Percentiles rank a stretch among this genome's conserved stretches.
These are phyloP conservation scores for Cordyceps fumosorosea DNA, from an alignment of 2,329 filamentous ascomycete species.

Conservation along the genomic window DNA sequence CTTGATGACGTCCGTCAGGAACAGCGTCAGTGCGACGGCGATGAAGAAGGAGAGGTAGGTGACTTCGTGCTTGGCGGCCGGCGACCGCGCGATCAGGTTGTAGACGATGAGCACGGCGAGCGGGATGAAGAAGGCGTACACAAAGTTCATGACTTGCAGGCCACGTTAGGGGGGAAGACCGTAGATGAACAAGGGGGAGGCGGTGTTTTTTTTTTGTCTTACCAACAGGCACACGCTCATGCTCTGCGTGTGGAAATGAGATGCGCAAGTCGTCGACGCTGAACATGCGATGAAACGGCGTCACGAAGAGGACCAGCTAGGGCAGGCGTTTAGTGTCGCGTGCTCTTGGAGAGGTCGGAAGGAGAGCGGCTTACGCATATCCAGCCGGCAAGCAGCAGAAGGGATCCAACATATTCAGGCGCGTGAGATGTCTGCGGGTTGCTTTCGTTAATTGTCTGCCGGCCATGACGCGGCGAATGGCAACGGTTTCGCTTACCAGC, in stretches of 20 bases:
- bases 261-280: constrained; percentile 77
- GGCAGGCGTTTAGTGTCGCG: constrained; percentile 10
- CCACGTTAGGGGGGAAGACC: not conserved
- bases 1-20: constrained; percentile 88
- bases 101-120: constrained; percentile 59
- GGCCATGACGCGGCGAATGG: not conserved
- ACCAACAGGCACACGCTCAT: constrained; percentile 78
- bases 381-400: constrained; percentile 61
- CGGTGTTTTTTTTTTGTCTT: constrained; percentile 24
- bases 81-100: constrained; percentile 55
- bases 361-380: constrained; percentile 42
- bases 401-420: constrained; percentile 78
- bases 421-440: constrained; percentile 67
- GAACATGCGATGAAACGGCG: constrained; percentile 94
- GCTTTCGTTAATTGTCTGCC: not conserved
- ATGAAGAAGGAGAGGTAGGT: constrained; percentile 76
- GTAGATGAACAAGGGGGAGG: not conserved
- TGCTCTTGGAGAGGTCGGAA: not conserved
- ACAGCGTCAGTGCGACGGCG: constrained; percentile 66
- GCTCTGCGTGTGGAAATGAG: constrained; percentile 75
- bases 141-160: constrained; percentile 59
- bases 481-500: constrained; percentile 32
- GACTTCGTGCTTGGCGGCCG: constrained; percentile 75
- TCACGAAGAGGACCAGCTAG: constrained; percentile 38
- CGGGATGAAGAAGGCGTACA: constrained; percentile 71